These are phyloP conservation scores for Euphorbia celastroides DNA, from an alignment of 441 rosid genomes.

Conservation along the genomic window DNA sequence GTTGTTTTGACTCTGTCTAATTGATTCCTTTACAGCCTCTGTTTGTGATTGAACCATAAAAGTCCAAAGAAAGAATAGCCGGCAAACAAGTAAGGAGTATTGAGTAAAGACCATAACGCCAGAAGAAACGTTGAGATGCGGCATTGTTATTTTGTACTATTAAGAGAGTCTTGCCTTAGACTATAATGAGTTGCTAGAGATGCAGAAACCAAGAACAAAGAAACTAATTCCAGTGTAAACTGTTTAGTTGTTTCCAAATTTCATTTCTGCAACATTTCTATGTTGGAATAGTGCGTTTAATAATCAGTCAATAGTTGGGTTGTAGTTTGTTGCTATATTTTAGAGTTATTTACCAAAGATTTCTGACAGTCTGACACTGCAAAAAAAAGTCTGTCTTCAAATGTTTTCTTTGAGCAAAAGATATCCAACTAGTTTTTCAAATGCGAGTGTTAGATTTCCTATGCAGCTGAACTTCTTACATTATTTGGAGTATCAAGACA, in stretches of 20 bases:
- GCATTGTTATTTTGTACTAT: slow-evolving; percentile 20
- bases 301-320: not conserved
- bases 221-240: not conserved
- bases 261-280: not conserved
- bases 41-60: slow-evolving; percentile 57
- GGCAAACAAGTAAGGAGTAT: not conserved
- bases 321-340: slow-evolving; percentile 1
- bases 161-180: slow-evolving; percentile 9
- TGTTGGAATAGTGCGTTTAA: slow-evolving; percentile 12
- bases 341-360: too few species aligned
- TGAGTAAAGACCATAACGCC: slow-evolving; percentile 11
- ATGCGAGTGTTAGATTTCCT: too few species aligned
- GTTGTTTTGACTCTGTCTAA: not conserved
- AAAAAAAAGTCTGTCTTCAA: too few species aligned
- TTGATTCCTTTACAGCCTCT: slow-evolving; percentile 42
- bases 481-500: too few species aligned
- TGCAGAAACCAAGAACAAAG: not conserved
- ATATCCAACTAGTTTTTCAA: too few species aligned
- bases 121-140: slow-evolving; percentile 19
- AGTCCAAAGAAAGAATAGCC: not conserved
- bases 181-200: slow-evolving; percentile 21
- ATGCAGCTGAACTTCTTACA: too few species aligned
- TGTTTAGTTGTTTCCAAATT: not conserved
- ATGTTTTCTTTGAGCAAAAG: too few species aligned
- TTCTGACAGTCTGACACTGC: too few species aligned